Conservation (phyloP, 2,329 filamentous ascomycete species). For the Lasiodiplodia sp. region DNA sequence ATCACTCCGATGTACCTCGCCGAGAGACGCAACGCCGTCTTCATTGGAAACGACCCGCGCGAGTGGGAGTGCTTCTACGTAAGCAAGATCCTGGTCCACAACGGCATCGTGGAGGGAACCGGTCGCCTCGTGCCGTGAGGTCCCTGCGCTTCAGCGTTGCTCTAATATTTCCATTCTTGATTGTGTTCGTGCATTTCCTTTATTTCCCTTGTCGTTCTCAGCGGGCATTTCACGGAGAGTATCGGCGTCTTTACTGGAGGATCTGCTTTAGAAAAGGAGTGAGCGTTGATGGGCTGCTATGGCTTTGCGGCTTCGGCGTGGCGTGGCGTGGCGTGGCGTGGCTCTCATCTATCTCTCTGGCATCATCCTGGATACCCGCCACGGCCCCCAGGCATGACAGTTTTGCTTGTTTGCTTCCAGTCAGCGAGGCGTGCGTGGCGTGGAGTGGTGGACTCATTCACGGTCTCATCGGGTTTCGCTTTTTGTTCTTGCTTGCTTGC, state of each 20-base stretch:
- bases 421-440: slow-evolving; percentile 19
- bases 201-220: slow-evolving; percentile 11
- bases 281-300: slow-evolving; percentile 2
- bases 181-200: slow-evolving; percentile 14
- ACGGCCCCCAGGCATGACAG: slow-evolving; percentile 17
- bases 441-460: slow-evolving; percentile 3
- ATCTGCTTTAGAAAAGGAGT: slow-evolving; percentile 17
- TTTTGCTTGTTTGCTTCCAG: slow-evolving; percentile 8
- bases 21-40: slow-evolving; percentile 41
- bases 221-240: slow-evolving; percentile 27
- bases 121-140: slow-evolving; percentile 21
- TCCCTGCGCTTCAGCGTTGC: neutral
- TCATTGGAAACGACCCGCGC: slow-evolving; percentile 40
- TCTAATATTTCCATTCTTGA: slow-evolving; percentile 15
- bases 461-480: neutral
- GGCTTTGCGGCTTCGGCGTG: slow-evolving; percentile 8
- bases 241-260: slow-evolving; percentile 20
- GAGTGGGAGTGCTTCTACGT: slow-evolving; percentile 43
- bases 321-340: slow-evolving; percentile 14
- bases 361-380: slow-evolving; percentile 18
- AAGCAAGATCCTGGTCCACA: slow-evolving; percentile 29
- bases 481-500: neutral
- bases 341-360: slow-evolving; percentile 10
- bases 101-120: slow-evolving; percentile 27
- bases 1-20: slow-evolving; percentile 40